Conservation (phyloP, 768 basidiomycete species). For the Boletus pseudo-olivaceus region DNA sequence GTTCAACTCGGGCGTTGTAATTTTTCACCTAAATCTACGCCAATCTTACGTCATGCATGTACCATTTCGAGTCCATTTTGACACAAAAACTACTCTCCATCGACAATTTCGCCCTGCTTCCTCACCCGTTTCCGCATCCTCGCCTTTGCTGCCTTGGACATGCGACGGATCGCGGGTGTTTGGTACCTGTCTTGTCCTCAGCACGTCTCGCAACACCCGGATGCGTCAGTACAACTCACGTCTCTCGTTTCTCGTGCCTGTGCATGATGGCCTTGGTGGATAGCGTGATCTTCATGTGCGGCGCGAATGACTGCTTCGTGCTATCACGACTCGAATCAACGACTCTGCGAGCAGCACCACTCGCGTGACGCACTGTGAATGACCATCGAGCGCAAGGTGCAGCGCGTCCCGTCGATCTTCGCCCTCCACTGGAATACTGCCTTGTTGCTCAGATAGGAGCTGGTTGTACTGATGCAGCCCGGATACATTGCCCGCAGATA, state of each 20-base stretch:
- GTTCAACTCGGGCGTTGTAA: conserved; percentile 7
- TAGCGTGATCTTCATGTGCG: conserved; percentile 71
- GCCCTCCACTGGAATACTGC: conserved; percentile 28
- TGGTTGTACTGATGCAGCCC: conserved; percentile 81
- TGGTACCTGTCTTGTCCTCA: conserved; percentile 49
- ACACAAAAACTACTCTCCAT: conserved; percentile 14
- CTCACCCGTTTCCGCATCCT: conserved; percentile 46
- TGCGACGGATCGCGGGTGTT: conserved; percentile 45
- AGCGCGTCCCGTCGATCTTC: conserved; percentile 29
- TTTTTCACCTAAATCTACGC: conserved; percentile 16
- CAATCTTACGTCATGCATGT: conserved; percentile 23
- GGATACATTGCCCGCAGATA: conserved; percentile 37
- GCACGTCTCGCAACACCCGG: background rate
- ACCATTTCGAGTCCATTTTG: conserved; percentile 8
- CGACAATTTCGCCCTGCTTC: conserved; percentile 25
- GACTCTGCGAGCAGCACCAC: background rate
- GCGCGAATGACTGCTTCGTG: conserved; percentile 50
- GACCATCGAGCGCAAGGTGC: conserved; percentile 49
- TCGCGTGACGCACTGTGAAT: conserved; percentile 49
- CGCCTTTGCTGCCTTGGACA: conserved; percentile 56
- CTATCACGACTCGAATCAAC: conserved; percentile 32
- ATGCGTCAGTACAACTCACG: conserved; percentile 32
- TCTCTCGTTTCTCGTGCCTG: conserved; percentile 31
- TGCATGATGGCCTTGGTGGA: conserved; percentile 43
- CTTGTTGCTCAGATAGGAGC: conserved; percentile 44